Base-by-base conservation (phyloP, 1,139 yeast species). In the Pichia sp. region DNA sequence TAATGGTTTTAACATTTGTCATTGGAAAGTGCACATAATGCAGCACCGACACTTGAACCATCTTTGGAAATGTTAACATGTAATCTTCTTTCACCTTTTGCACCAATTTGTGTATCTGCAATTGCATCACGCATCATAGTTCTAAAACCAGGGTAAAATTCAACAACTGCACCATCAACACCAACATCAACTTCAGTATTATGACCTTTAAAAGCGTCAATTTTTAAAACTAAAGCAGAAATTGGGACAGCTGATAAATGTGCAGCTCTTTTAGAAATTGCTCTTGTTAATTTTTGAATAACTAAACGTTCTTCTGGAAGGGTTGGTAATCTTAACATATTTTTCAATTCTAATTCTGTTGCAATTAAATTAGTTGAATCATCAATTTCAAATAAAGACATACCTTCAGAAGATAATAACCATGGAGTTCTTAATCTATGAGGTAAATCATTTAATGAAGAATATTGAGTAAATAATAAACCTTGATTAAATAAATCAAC, bases 1-100 rank as follows among this genome's bases (percentile, higher is more conserved):
- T 18, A 15, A 14, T 7, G 29, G 31, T 31, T 18, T 37, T 36
- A 34, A 25, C 21, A 21, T 15, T 19, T 18, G 8, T 20, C 27
- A 25, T 48, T 54, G 38, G 58, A 52, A 37, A 69, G 54, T 5
- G 96, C 96, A 65, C 95, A 85, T 47, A 89, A 70, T 1, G 96
- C 96, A 39, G 96, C 96, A 51, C 97, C 97, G 33, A 88, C 95
- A 47, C 96, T 95, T 46, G 93, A 80, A 36, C 97, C 97, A 58
- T 89, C 97, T 60, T 86, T 84, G 31, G 96, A 93, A 52, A 88
- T 80, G 49, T 78, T 80, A 50, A 89, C 67, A 50, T 76, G 79
- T 36, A 87, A 69, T 53, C 83, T 77, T 61, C 84, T 79, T 51
- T 74, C 75, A 49, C 80, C 80, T 31, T 84, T 83, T 33, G 80